phyloP scores from a whole-genome alignment of 441 rosid genomes.

The Metrosideros polymorpha region DNA sequence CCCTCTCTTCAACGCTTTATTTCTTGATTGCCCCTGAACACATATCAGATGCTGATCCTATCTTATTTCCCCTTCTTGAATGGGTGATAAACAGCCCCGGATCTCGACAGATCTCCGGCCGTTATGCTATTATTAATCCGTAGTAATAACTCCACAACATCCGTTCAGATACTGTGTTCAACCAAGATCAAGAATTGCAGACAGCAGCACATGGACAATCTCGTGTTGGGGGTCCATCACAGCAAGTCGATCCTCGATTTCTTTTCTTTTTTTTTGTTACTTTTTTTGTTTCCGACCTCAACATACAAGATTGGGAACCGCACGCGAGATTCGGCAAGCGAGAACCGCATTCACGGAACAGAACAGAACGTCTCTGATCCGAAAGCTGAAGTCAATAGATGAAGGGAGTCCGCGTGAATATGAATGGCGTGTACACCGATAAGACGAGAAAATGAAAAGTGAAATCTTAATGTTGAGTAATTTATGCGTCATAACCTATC shows the following conservation, averaged over 20 bases:
- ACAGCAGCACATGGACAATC: neutral
- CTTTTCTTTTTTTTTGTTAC: too few species aligned
- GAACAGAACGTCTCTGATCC: too few species aligned
- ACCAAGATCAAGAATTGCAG: neutral
- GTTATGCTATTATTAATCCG: neutral
- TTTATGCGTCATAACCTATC: neutral
- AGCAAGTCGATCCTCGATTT: too few species aligned
- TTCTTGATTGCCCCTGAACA: neutral
- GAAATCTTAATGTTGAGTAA: neutral
- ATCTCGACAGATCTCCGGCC: neutral
- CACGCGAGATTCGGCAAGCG: too few species aligned
- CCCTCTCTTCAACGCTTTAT: neutral
- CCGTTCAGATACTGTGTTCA: neutral
- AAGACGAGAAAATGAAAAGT: accelerated
- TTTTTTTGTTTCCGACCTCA: too few species aligned
- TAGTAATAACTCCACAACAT: neutral
- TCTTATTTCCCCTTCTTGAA: neutral
- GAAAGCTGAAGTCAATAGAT: too few species aligned
- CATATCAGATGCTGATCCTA: too few species aligned
- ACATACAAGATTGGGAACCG: too few species aligned
- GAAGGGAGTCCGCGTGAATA: too few species aligned
- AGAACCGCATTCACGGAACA: too few species aligned
- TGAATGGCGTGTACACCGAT: too few species aligned
- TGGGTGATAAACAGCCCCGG: neutral
- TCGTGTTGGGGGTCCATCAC: neutral